These are phyloP conservation scores for Penicillium canariense DNA, from an alignment of 495 filamentous ascomycete genomes.

Conservation along the genomic window DNA sequence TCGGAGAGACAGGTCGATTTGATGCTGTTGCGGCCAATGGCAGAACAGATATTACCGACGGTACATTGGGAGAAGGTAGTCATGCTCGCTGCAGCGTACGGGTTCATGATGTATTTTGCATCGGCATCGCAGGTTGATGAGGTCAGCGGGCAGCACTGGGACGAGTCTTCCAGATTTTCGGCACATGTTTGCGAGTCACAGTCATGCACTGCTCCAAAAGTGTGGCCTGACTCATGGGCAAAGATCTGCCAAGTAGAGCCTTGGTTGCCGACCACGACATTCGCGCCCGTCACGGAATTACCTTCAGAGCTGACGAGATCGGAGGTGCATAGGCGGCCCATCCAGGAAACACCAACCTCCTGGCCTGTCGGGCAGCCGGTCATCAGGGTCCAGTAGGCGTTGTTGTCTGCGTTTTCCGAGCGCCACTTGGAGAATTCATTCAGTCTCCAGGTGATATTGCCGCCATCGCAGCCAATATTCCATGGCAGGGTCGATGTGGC, in stretches of 20 bases:
- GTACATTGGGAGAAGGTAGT: conserved; percentile 81
- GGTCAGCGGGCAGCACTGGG: conserved; percentile 85
- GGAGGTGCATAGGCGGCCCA: conserved; percentile 79
- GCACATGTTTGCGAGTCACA: conserved; percentile 68
- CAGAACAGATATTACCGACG: conserved; percentile 94
- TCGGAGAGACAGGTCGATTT: conserved; percentile 72
- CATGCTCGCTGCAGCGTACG: conserved; percentile 70
- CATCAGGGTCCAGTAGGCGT: conserved; percentile 92
- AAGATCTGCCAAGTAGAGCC: conserved; percentile 91
- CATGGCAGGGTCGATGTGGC: conserved; percentile 65
- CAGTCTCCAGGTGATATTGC: conserved; percentile 72
- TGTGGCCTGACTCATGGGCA: conserved; percentile 93
- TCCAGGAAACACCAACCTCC: conserved; percentile 92
- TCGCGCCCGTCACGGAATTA: conserved; percentile 79
- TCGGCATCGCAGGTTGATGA: conserved; percentile 68
- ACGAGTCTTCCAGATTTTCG: conserved; percentile 57
- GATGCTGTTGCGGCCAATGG: conserved; percentile 75
- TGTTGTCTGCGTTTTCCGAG: conserved; percentile 65
- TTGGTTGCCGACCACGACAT: conserved; percentile 81
- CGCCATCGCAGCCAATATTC: conserved; percentile 70
- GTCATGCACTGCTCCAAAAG: conserved; percentile 94
- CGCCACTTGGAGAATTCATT: conserved; percentile 90
- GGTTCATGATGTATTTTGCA: conserved; percentile 90
- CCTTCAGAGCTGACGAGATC: conserved; percentile 47
- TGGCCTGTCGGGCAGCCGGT: conserved; percentile 78